Percentiles rank a stretch among this genome's conserved stretches.
Evolutionary conservation across 306 rosid species (phyloP).

Genomic region (Castanospermum australe): DNA sequence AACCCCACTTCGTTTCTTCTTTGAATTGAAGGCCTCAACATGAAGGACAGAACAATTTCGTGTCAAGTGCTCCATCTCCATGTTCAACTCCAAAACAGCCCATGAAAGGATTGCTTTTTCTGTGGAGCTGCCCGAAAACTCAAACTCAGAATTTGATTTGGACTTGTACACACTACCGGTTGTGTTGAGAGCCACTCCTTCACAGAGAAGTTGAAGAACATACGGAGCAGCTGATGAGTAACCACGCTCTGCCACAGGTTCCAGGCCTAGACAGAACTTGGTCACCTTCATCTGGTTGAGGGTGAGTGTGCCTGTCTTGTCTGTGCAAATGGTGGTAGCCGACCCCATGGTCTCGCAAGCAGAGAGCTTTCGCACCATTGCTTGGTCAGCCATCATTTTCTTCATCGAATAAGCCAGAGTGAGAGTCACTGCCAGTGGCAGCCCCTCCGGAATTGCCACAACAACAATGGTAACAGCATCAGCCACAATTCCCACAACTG

Average conservation of each 20-base stretch:
- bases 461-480: constrained; percentile 46
- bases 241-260: neutral
- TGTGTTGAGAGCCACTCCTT: constrained; percentile 40
- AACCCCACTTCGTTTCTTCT: constrained; percentile 35
- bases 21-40: constrained; percentile 40
- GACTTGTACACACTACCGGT: constrained; percentile 27
- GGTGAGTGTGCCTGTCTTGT: constrained; percentile 43
- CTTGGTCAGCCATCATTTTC: constrained; percentile 49
- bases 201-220: constrained; percentile 31
- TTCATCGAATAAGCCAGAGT: constrained; percentile 48
- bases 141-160: neutral
- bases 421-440: constrained; percentile 38
- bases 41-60: constrained; percentile 19
- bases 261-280: constrained; percentile 34
- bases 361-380: constrained; percentile 41
- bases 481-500: constrained; percentile 31
- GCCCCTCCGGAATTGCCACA: constrained; percentile 41
- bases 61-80: constrained; percentile 29
- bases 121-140: constrained; percentile 40
- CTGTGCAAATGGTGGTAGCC: constrained; percentile 40
- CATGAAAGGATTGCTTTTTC: constrained; percentile 36
- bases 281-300: constrained; percentile 41
- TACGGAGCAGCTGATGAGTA: constrained; percentile 11
- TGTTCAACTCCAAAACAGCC: constrained; percentile 27
- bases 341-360: constrained; percentile 47